Evolutionary conservation across 2,329 filamentous ascomycete species (phyloP).

Genomic region (Clarireedia hainanense): DNA sequence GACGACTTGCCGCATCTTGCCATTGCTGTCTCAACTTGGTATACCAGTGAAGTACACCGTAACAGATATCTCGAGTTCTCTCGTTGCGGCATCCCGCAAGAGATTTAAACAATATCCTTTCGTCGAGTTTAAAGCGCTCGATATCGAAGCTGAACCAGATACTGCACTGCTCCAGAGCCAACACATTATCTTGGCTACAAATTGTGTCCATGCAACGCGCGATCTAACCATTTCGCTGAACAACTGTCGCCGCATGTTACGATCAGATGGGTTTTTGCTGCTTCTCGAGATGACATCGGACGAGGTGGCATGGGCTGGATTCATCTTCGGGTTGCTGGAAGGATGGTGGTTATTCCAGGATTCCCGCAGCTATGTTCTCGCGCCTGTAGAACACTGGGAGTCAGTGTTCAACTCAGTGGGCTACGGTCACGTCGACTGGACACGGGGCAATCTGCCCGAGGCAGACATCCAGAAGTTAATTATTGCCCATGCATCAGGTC

Average conservation of each 20-base stretch:
- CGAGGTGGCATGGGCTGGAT: conserved; percentile 19
- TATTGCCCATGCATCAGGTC: no score
- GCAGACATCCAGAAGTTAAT: neutral
- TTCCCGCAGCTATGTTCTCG: conserved; percentile 19
- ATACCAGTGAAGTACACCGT: conserved; percentile 34
- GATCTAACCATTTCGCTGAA: conserved; percentile 9
- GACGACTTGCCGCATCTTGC: conserved; percentile 31
- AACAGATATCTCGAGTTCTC: conserved; percentile 33
- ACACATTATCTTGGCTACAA: conserved; percentile 19
- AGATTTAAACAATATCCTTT: conserved; percentile 18
- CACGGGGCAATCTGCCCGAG: conserved; percentile 14
- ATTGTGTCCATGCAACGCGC: conserved; percentile 21
- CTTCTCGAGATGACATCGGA: conserved; percentile 21
- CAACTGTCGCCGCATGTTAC: conserved; percentile 14
- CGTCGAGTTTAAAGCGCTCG: conserved; percentile 16
- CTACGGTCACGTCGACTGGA: conserved; percentile 13
- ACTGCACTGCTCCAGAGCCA: conserved; percentile 10
- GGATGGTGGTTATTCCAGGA: conserved; percentile 27
- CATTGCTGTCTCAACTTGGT: conserved; percentile 18
- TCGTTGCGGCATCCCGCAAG: conserved; percentile 22
- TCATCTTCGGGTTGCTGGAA: conserved; percentile 24
- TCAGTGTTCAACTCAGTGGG: conserved; percentile 7
- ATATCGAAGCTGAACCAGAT: conserved; percentile 17
- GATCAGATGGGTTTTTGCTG: conserved; percentile 16
- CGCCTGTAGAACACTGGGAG: conserved; percentile 11